Base-by-base conservation (phyloP, 148 eudicot species). In the Diospyros lotus region DNA sequence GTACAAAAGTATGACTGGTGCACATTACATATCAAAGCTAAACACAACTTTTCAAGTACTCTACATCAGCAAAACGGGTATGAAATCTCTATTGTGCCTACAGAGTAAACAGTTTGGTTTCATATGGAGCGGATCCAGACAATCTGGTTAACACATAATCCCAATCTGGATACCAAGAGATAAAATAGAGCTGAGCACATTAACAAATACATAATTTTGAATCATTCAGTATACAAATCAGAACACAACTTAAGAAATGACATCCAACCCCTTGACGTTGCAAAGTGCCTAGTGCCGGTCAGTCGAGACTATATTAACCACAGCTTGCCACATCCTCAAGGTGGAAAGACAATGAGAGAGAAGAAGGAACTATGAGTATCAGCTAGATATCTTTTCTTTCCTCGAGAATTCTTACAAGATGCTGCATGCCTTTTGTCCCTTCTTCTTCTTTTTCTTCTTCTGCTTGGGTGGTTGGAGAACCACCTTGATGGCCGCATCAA, bases 401-500 rank as follows among this genome's bases (percentile, higher is more conserved):
- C 41, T 12, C 15, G 45, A 54, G 44, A 67, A 60, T 53, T 56
- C 76, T 81, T 48, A 93, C 79, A 93, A 77, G 77, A 93, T 93
- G 40, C 84, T 78, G 86, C 97, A 93, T 17, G 74, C 89, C 66
- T 87, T 90, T 78, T 89, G 91, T n/a, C 91, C 84, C 86, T 84
- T 89, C 80, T 86, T 82, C 89, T 92, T 93, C 95, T 84, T 92
- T 84, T 82, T 92, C 90, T 85, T 92, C 88, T 81, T 90, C 79
- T 87, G 88, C 84, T 87, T 93, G 9, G 97, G 95, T 71, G 93
- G 97, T 80, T 90, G 97, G 72, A 93, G 90, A 82, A 93, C 95
- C 56, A 90, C 89, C 78, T 93, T 93, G 39, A 93, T 90, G 28
- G 97, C 95, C 28, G 95, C 90, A 73, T 93, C 97, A 72, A 93